Base-by-base conservation (phyloP, 495 filamentous ascomycete genomes). In the Neurospora terricola region DNA sequence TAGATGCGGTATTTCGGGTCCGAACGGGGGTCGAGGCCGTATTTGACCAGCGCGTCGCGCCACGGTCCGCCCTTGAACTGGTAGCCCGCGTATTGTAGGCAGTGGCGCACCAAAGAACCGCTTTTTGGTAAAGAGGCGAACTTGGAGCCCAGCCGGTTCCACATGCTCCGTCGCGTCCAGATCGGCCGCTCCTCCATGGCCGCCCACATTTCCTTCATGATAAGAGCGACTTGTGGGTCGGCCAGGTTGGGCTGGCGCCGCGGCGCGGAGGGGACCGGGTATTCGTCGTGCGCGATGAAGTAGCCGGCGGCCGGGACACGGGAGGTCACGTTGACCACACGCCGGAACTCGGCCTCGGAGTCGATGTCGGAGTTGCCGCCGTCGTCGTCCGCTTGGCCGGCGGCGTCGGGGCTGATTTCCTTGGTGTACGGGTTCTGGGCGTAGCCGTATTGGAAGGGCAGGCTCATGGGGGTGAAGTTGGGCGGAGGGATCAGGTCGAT, bases 1-100 rank as follows among this genome's bases (percentile, higher is more conserved):
- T 97, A 98, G 38, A 87, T 79, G 1, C 94, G 89, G 76, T 91
- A 94, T 21, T 88, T 86, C 0, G 91, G 89, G 70, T 93, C 91
- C 8, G 81, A 83, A 69, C 96, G 88, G 0, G 96, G 96, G 78
- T 99, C 96, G 36, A 97, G 77, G 12, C 96, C 96, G 75, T 93
- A 93, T 70, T 86, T 88, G 73, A 98, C 87, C 72, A 97, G 87
- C 16, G 92, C 90, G 79, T 98, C 94, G 69, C 93, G 88, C 91
- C 93, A 99, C 0, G 96, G 96, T 1, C 96, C 96, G 7, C 90
- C 91, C 69, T 89, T 89, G 86, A 97, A 97, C 82, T 92, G 90
- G 82, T 97, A 99, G 9, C 91, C 94, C 1, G 92, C 88, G 75
- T 96, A 93, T 73, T 90, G 90, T 39, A 91, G 81, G 68, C 91